Conservation (phyloP, 495 filamentous ascomycete genomes). For the Aspergillus sparsus region DNA sequence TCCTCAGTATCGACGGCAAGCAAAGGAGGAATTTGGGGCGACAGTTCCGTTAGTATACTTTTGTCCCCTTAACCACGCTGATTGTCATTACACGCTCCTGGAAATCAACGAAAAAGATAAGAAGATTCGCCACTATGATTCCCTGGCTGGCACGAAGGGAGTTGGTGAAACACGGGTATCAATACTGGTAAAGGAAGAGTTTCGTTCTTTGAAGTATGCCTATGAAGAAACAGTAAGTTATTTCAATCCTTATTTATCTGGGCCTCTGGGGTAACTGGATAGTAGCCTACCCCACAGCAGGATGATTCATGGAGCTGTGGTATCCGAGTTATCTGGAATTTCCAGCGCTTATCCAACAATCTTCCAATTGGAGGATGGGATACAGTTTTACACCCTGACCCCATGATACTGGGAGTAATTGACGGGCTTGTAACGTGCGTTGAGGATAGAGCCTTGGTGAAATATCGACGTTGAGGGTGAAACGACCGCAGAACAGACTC, state of each 20-base stretch:
- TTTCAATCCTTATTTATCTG: neutral
- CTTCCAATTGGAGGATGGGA: no score
- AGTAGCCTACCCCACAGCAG: no score
- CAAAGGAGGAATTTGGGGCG: neutral
- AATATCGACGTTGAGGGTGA: no score
- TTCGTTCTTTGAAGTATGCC: neutral
- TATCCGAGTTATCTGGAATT: no score
- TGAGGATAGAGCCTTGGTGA: no score
- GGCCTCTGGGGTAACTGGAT: no score
- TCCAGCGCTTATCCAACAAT: no score
- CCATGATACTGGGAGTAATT: no score
- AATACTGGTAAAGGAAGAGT: neutral
- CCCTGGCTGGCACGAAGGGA: neutral
- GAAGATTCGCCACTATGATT: slow-evolving; percentile 4
- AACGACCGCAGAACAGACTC: no score
- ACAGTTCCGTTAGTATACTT: slow-evolving; percentile 4
- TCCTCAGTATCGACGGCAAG: neutral
- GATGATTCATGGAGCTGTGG: no score
- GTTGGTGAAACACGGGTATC: neutral
- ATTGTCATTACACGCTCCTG: neutral
- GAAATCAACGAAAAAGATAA: slow-evolving; percentile 6
- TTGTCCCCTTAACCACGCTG: neutral
- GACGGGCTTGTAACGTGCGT: no score
- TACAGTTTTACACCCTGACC: no score
- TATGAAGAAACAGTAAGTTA: neutral